Evolutionary conservation across 1,284 basidiomycete species (phyloP), one percentile per base, ranked within the genome.

Genomic region (Sanghuangporus weigelae): DNA sequence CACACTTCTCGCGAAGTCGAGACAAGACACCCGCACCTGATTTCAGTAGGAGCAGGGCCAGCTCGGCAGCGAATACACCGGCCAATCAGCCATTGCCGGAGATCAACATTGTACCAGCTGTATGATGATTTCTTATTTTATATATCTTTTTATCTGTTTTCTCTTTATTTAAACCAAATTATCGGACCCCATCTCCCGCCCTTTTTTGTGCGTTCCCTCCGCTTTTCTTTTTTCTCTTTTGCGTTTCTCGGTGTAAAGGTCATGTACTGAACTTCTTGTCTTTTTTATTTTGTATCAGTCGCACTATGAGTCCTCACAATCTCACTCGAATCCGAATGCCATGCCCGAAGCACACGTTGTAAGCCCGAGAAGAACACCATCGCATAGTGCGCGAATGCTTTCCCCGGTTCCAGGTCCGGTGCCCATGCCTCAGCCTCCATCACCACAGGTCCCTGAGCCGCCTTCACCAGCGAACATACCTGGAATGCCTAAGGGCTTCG

Each of bases 201-300:
- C n/a, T 55, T 56, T 35, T 44, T 40, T 51, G 35, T 57, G 21
- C 48, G 31, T 60, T 36, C 11, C 42, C 40, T 36, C 23, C 36
- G 31, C 40, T 57, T 50, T 59, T 10, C 49, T 14, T 54, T 38
- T 19, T 48, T 31, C 51, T 21, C 23, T 51, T 54, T 57, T 42
- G 42, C 58, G 31, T 42, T 39, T 57, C 21, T 58, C 58, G 42
- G n/a, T 53, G 16, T 57, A 57, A 16, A 10, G 31, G 49, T 46
- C 35, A 40, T 62, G 42, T 62, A 65, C 64, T 65, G 60, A 65
- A 40, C 46, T 42, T 38, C 36, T 53, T 59, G 44, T 46, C 53
- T 44, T 65, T 59, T 58, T 62, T 59, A 48, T 59, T 56, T 62
- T 62, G 53, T 59, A 61, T 56, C 59, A 65, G 64, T 65, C 64